Percentiles rank a stretch among this genome's conserved stretches.
phyloP scores from a whole-genome alignment of 352 stramenopile species.

The Plasmopara viticola region DNA sequence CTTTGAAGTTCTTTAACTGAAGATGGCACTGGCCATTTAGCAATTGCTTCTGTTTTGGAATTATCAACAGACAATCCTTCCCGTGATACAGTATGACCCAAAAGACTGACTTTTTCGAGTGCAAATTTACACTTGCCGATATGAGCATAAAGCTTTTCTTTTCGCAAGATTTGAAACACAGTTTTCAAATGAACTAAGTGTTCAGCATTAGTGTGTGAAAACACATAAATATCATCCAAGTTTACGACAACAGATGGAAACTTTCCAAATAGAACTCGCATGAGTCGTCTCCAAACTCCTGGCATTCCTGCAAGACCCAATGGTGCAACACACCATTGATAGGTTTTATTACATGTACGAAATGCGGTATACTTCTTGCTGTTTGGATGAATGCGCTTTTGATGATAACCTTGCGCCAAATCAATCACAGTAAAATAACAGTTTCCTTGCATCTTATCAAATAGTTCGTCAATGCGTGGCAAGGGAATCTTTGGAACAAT shows the following conservation, averaged over 20 bases:
- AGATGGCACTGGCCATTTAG: too few relatives aligned
- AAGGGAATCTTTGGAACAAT: too few relatives aligned
- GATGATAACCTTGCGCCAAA: too few relatives aligned
- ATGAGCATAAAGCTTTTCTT: not conserved
- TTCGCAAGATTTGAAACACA: constrained; percentile 1
- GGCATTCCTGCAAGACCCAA: constrained; percentile 9
- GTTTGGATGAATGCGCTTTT: too few relatives aligned
- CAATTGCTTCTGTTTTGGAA: constrained; percentile 3
- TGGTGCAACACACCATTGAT: constrained; percentile 4
- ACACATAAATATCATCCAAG: constrained; percentile 9
- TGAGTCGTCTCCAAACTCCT: constrained; percentile 3
- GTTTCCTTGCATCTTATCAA: too few relatives aligned
- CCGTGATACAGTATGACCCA: not conserved
- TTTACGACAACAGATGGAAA: constrained; percentile 5
- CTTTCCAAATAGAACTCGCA: constrained; percentile 3
- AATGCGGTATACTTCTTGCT: too few relatives aligned
- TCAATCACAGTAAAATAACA: too few relatives aligned
- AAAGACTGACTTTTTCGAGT: not conserved
- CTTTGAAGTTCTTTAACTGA: constrained; percentile 1
- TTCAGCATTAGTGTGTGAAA: constrained; percentile 4
- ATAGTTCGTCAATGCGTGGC: too few relatives aligned
- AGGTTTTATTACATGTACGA: too few relatives aligned
- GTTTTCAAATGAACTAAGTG: too few relatives aligned
- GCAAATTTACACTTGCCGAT: not conserved
- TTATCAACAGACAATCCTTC: constrained; percentile 2